phyloP scores from a whole-genome alignment of 1,284 basidiomycete species.

The Lentinus polychrous region DNA sequence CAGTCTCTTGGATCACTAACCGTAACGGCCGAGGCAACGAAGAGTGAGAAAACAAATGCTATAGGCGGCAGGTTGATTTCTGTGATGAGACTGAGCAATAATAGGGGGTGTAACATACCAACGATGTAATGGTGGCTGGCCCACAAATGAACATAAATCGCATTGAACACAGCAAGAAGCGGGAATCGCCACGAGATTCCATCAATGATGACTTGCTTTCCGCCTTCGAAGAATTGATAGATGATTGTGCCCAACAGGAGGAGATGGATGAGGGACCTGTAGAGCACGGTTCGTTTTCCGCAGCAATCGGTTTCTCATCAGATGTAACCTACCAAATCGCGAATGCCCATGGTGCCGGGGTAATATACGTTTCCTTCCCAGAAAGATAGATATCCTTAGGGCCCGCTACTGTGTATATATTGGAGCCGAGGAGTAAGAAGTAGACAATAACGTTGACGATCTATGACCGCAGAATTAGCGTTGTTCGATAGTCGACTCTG shows the following conservation, averaged over 20 bases:
- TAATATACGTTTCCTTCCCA: slow-evolving; percentile 82
- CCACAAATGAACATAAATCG: slow-evolving; percentile 83
- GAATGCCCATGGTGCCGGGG: slow-evolving; percentile 85
- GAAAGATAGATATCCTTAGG: slow-evolving; percentile 62
- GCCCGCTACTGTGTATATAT: slow-evolving; percentile 78
- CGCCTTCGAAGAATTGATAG: slow-evolving; percentile 84
- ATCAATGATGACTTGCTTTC: slow-evolving; percentile 78
- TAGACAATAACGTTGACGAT: slow-evolving; percentile 77
- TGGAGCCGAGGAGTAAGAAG: slow-evolving; percentile 80
- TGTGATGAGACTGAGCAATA: slow-evolving; percentile 4
- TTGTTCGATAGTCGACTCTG: background rate
- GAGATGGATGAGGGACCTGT: slow-evolving; percentile 77
- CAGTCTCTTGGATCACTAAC: slow-evolving; percentile 28
- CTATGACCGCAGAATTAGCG: slow-evolving; percentile 24
- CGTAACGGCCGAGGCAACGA: slow-evolving; percentile 78
- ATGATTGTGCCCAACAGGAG: slow-evolving; percentile 83
- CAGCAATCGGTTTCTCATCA: too few species aligned
- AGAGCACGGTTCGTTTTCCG: background rate
- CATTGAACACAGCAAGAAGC: slow-evolving; percentile 76
- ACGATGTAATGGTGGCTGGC: slow-evolving; percentile 64
- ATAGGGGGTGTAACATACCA: slow-evolving; percentile 31
- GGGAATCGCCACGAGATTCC: slow-evolving; percentile 88
- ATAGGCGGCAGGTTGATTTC: slow-evolving; percentile 6
- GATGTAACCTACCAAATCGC: slow-evolving; percentile 57
- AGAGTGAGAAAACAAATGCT: slow-evolving; percentile 82